Base-by-base conservation (phyloP, 2,329 filamentous ascomycete species). In the Apiospora arundinis region DNA sequence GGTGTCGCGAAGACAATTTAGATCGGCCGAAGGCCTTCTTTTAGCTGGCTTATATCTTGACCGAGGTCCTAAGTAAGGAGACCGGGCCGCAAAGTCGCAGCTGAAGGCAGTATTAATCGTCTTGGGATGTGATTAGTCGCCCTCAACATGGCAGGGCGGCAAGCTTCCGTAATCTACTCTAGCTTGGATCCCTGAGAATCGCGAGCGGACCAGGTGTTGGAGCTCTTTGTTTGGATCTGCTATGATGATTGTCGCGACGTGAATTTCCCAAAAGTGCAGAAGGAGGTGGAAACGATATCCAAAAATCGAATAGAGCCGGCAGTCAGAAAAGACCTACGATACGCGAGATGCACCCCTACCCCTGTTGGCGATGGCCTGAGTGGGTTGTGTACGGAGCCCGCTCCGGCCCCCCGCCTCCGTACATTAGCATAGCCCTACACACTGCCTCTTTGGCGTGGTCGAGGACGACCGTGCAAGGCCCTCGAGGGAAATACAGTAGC, bases 331-430 rank as follows among this genome's bases (percentile, higher is more conserved):
- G 28, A 40, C 21, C 18, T 40, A 63, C 32, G 32, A 63, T 40
- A 63, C 28, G 56, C 56, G 56, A 63, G 32, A 63, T 40, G 56
- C 28, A 63, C 56, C 56, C 32, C 56, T 63, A 21, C 56, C 56
- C 56, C 32, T 63, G 56, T 40, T 63, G 56, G 56, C 56, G 32
- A 63, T 63, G 66, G 32, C 25, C 32, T n/a, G 66, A n/a, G 66
- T 68, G 66, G 66, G 23, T 37, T 48, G 44, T n/a, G 23, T n/a
- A 23, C 66, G 66, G 66, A 37, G 66, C 25, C 23, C 0, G 44
- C 66, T 48, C 66, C 66, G 66, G 18, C 66, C 48, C 66, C 66
- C 44, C 66, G 66, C 44, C 52, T 40, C 56, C 12, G 56, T 21
- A n/a, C 56, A 63, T 40, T 32, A n/a, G 21, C 56, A 63, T 40